Evolutionary conservation across 2,329 filamentous ascomycete genomes (phyloP).

Genomic region (Fusarium sp.): DNA sequence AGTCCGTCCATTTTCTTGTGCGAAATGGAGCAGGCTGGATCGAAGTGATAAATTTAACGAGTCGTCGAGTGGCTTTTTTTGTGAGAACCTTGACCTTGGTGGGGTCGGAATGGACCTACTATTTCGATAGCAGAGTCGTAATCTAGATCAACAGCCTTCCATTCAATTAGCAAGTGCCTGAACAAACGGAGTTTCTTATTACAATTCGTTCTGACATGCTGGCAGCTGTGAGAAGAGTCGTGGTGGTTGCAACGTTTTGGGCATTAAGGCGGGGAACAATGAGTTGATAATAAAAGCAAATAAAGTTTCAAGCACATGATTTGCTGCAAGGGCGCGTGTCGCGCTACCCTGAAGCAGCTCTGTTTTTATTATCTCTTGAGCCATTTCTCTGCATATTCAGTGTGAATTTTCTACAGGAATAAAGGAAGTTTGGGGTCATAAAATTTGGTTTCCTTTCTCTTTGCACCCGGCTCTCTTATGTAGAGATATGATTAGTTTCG

Average conservation of each 20-base stretch:
- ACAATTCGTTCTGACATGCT: slow-evolving; percentile 20
- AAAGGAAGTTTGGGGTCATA: neutral
- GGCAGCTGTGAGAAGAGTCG: accelerated
- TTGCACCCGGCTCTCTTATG: too few relatives aligned
- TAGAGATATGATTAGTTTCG: too few relatives aligned
- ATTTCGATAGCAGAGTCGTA: slow-evolving; percentile 20
- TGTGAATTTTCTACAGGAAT: accelerated
- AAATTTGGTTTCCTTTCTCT: too few relatives aligned
- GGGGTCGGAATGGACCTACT: neutral
- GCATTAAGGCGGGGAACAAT: neutral
- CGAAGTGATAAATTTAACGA: slow-evolving; percentile 18
- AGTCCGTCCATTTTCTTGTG: slow-evolving; percentile 23
- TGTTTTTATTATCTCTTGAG: neutral
- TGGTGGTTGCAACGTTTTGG: neutral
- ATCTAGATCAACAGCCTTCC: slow-evolving; percentile 3
- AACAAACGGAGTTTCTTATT: accelerated
- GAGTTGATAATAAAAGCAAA: neutral
- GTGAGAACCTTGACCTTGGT: neutral
- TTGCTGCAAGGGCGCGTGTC: neutral
- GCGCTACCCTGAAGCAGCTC: neutral
- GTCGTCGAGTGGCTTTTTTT: slow-evolving; percentile 9
- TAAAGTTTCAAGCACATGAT: neutral
- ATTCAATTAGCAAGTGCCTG: neutral
- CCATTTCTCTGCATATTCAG: neutral
- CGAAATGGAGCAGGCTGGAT: slow-evolving; percentile 17